Percentiles rank a stretch among this genome's conserved stretches.
Conservation (phyloP, 345 rosid species). For the Stellera chamaejasme region DNA sequence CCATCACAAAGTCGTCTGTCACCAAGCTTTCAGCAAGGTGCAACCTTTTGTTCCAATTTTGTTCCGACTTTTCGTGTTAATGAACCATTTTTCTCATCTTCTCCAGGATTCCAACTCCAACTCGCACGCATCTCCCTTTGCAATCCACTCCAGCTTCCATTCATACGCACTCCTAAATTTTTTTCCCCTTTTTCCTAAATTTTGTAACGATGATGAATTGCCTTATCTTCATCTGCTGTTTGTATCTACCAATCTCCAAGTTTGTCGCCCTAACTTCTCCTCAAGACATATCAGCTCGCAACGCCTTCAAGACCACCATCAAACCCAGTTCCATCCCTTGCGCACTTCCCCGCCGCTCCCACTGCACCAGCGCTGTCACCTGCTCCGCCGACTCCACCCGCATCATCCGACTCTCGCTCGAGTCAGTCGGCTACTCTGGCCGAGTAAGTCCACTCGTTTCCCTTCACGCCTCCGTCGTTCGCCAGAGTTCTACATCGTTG, state of each 20-base stretch:
- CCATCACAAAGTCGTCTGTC: too few relatives aligned
- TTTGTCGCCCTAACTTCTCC: constrained; percentile 28
- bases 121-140: too few relatives aligned
- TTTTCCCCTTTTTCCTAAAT: background rate
- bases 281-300: constrained; percentile 48
- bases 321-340: constrained; percentile 42
- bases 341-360: constrained; percentile 53
- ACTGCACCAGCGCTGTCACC: constrained; percentile 50
- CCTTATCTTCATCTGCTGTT: background rate
- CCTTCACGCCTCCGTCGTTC: constrained; percentile 22
- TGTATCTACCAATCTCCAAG: constrained; percentile 1
- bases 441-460: constrained; percentile 59
- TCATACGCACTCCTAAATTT: background rate
- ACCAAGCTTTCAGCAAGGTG: too few relatives aligned
- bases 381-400: constrained; percentile 53
- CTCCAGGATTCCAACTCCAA: too few relatives aligned
- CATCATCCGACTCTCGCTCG: constrained; percentile 59
- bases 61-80: too few relatives aligned
- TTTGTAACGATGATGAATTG: too few relatives aligned
- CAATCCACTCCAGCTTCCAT: too few relatives aligned
- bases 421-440: constrained; percentile 75
- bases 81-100: too few relatives aligned
- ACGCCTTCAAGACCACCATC: constrained; percentile 50
- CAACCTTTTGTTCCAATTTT: too few relatives aligned
- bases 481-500: too few relatives aligned